Evolutionary conservation across 345 rosid species (phyloP).

Genomic region (Psidium friedrichsthalianum): DNA sequence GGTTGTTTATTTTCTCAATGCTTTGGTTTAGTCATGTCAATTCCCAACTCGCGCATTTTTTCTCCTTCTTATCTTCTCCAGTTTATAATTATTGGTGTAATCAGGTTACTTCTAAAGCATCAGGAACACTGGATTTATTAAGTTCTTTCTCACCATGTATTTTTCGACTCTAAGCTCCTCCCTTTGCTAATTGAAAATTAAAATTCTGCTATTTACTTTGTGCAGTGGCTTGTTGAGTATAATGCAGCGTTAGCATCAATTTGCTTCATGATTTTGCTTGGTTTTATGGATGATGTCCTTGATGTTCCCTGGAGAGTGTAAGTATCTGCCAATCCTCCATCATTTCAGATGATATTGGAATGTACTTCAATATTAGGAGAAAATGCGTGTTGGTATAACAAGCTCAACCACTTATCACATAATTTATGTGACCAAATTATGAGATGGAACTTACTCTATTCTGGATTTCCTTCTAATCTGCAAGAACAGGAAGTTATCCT

Average conservation of each 20-base stretch:
- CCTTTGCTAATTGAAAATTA: neutral
- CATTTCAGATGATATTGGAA: neutral
- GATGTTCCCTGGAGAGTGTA: conserved; percentile 99
- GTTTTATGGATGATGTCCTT: conserved; percentile 90
- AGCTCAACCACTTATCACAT: neutral
- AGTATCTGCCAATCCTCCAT: conserved; percentile 23
- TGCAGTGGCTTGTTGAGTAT: conserved; percentile 98
- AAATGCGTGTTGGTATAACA: neutral
- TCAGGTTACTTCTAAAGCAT: neutral
- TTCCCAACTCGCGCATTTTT: neutral
- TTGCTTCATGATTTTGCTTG: conserved; percentile 96
- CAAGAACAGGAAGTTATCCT: conserved; percentile 74
- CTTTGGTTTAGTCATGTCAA: neutral
- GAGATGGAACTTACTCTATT: neutral
- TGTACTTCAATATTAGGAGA: neutral
- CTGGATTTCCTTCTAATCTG: conserved; percentile 3
- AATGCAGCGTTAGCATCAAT: conserved; percentile 91
- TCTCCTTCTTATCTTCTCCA: neutral
- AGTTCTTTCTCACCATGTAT: neutral
- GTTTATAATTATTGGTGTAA: neutral
- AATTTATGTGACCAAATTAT: neutral
- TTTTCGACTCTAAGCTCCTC: neutral
- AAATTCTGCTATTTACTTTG: conserved; percentile 2
- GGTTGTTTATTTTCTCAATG: neutral
- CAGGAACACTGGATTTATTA: neutral